Conservation (phyloP, 495 filamentous ascomycete species). For the Tuber magnatum region DNA sequence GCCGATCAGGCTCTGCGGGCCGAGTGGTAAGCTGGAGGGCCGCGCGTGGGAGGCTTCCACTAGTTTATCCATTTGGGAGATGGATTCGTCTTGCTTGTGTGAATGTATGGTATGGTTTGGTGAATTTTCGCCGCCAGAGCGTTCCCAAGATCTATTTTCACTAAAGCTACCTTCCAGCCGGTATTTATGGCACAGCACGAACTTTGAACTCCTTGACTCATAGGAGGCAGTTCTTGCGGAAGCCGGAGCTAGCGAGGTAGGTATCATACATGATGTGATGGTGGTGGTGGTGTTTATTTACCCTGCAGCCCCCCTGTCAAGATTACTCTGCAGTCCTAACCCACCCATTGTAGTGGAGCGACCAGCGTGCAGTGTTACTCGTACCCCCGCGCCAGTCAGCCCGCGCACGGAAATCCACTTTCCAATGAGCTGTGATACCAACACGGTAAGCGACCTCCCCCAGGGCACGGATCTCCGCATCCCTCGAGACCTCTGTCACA, state of each 20-base stretch:
- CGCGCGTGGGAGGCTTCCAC: not conserved
- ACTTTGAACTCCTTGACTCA: not conserved
- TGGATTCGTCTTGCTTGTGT: not conserved
- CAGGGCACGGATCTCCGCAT: no score
- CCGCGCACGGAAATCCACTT: not conserved
- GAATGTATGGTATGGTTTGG: not conserved
- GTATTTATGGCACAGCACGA: not conserved
- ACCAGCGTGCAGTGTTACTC: not conserved
- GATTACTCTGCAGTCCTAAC: not conserved
- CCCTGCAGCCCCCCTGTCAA: not conserved
- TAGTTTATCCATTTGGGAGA: not conserved
- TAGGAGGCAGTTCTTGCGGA: not conserved
- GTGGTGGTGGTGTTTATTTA: not conserved
- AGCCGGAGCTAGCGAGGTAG: not conserved
- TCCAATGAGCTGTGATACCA: not conserved
- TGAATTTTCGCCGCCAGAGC: not conserved
- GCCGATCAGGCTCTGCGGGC: constrained; percentile 15
- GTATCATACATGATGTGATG: not conserved
- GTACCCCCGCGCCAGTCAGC: not conserved
- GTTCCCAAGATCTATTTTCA: not conserved
- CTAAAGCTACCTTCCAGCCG: not conserved
- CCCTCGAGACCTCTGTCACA: no score
- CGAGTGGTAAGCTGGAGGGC: constrained; percentile 2
- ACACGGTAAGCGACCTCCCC: no score
- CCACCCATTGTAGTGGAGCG: not conserved